Evolutionary conservation across 2,329 filamentous ascomycete species (phyloP).

Genomic region (Aspergillus aculeatus): DNA sequence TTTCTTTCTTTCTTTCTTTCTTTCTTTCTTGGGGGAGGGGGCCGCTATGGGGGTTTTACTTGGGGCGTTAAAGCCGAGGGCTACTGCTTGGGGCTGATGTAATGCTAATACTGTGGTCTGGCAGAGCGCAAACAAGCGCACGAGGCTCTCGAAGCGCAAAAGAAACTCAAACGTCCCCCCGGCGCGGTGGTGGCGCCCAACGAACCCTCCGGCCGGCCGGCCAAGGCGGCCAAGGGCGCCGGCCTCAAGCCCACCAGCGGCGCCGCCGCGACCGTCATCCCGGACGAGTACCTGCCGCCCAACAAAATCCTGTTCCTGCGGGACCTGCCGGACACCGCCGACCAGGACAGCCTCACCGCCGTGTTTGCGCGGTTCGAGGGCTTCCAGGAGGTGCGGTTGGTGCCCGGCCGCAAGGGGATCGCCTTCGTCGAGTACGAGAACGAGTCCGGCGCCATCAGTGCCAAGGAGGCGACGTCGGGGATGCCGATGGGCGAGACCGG

Average conservation of each 20-base stretch:
- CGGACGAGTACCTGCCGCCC: conserved; percentile 96
- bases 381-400: conserved; percentile 87
- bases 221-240: conserved; percentile 68
- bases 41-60: no score
- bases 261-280: conserved; percentile 69
- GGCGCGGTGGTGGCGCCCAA: conserved; percentile 42
- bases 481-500: conserved; percentile 73
- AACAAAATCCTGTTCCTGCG: conserved; percentile 97
- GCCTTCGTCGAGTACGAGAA: conserved; percentile 96
- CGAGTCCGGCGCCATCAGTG: conserved; percentile 83
- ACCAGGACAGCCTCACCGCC: conserved; percentile 72
- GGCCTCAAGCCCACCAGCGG: conserved; percentile 76
- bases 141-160: conserved; percentile 75
- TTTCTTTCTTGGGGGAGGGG: background rate
- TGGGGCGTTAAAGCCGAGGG: background rate
- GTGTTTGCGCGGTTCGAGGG: conserved; percentile 90
- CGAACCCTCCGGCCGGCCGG: conserved; percentile 53
- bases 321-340: conserved; percentile 84
- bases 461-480: conserved; percentile 88
- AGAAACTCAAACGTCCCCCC: conserved; percentile 67
- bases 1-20: conserved; percentile 1
- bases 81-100: background rate
- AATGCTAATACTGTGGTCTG: background rate
- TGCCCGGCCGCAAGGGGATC: conserved; percentile 82
- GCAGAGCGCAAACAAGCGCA: conserved; percentile 75